These are phyloP conservation scores for Russula dissimulans DNA, from an alignment of 768 basidiomycete genomes.

Conservation along the genomic window DNA sequence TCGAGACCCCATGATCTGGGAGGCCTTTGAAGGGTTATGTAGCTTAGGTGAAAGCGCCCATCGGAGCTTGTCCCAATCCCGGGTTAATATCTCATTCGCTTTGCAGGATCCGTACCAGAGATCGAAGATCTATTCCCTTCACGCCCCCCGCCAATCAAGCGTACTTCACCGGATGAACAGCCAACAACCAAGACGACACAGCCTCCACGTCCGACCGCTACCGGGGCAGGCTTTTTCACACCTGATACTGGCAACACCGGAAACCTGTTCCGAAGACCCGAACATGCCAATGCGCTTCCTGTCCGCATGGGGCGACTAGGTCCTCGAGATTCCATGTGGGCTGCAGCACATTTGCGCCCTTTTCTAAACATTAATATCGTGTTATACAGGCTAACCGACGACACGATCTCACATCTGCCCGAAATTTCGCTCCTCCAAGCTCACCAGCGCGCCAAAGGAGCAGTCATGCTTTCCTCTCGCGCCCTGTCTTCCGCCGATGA, in stretches of 20 bases:
- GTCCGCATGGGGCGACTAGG: conserved; percentile 49
- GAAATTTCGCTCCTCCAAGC: conserved; percentile 52
- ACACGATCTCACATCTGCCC: conserved; percentile 42
- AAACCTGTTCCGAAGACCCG: conserved; percentile 46
- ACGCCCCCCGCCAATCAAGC: conserved; percentile 47
- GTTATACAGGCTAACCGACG: conserved; percentile 28
- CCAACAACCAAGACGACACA: conserved; percentile 28
- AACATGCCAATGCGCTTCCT: conserved; percentile 39
- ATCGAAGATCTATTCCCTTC: conserved; percentile 68
- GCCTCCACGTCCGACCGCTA: conserved; percentile 40
- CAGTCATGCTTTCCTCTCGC: conserved; percentile 34
- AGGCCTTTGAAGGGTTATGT: conserved; percentile 86
- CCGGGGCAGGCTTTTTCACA: conserved; percentile 68
- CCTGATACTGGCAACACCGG: conserved; percentile 52
- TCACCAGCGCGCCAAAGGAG: conserved; percentile 31
- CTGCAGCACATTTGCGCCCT: neutral
- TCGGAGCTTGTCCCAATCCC: neutral
- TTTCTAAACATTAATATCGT: conserved; percentile 2
- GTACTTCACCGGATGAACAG: conserved; percentile 42
- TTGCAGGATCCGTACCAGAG: conserved; percentile 55
- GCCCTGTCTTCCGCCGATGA: conserved; percentile 80
- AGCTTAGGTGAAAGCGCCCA: conserved; percentile 43
- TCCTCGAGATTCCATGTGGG: conserved; percentile 59
- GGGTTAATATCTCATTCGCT: conserved; percentile 14
- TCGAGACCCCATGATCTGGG: conserved; percentile 78